Evolutionary conservation across 768 basidiomycete genomes (phyloP), one percentile per base, ranked within the genome.

Genomic region (Serendipita indica): DNA sequence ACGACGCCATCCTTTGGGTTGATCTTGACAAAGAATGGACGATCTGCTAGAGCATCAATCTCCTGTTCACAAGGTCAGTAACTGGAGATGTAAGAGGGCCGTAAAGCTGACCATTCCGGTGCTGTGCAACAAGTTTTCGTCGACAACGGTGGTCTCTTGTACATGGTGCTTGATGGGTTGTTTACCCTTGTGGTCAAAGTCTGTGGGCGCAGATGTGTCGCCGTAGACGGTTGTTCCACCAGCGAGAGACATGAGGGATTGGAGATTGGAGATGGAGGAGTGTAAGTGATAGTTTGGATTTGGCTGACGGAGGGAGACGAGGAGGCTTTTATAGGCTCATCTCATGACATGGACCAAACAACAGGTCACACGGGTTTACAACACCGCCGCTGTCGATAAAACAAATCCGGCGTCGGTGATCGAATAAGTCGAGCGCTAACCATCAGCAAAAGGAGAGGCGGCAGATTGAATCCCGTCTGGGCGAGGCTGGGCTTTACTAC

Each of bases 21-120:
- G 59, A 89, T 85, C 2, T 72, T 75, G 46, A 89, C 74, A 63
- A 87, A 83, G 73, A 86, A 89, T 0, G 82, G 81, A 39, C 83
- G 71, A 28, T 82, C 78, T 60, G 30, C 43, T 10, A 25, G 3
- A n/a, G 79, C 75, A 3, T 79, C 63, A 54, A 67, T 63, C 56
- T 64, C 66, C 43, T 68, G n/a, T n/a, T n/a, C n/a, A 62, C 33
- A 39, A 52, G 54, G 35, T 20, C 54, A 54, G 30, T 22, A 32
- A 30, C 20, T 4, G 5, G 49, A 3, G 22, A 5, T 33, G 13
- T 7, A 46, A 12, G 43, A 10, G 10, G 43, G 25, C 25, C 25
- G 25, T 14, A 2, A 54, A 43, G 27, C 49, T 25, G 7, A 54
- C 49, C 49, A 43, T 32, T 37, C 35, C 30, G 3, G 52, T 57